Evolutionary conservation across 2,329 filamentous ascomycete genomes (phyloP), one percentile per base, ranked within the genome.

Genomic region (Podosphaera leucotricha): DNA sequence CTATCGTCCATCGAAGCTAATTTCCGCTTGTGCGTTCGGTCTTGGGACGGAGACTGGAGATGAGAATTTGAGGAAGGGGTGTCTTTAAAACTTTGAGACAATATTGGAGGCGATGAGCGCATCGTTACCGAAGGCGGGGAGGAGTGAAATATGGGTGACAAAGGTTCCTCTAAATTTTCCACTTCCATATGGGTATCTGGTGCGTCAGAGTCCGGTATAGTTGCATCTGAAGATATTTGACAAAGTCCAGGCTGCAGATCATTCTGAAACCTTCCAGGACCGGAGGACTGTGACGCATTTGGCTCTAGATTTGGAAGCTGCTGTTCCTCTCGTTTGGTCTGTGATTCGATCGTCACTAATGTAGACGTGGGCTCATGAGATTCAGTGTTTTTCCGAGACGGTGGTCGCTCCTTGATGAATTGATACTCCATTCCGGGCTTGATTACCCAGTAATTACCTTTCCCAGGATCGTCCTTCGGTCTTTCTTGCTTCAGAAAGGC

Each of bases 381-480:
- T 47, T 62, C 67, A 44, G 62, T 65, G 45, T 64, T 60, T 57
- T 77, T 77, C 49, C 77, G 69, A 18, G 28, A 67, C 61, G 5
- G 77, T 70, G 26, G 13, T 66, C 87, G 93, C 57, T 92, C 81
- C 61, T 87, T 90, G 61, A 92, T 70, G 59, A 93, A 95, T 52
- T 84, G 76, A 48, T 75, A 71, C 64, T 95, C 90, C 64, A 82
- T 83, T 16, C 87, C 87, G n/a, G 76, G 70, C 55, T 86, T 77
- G 55, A 98, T 93, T 38, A 77, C 75, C 90, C 90, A 95, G 64
- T 95, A 95, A 61, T 93, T 87, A 38, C 90, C 90, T 62, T 95
- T 95, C 54, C 90, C 90, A 2, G 87, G 86, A 55, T 95, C 90
- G 57, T 94, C 86, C 66, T 95, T 95, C 46, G 86, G 85, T 47